Base-by-base conservation (phyloP, 2,329 filamentous ascomycete species). In the Byssoonygena ceratinophila region DNA sequence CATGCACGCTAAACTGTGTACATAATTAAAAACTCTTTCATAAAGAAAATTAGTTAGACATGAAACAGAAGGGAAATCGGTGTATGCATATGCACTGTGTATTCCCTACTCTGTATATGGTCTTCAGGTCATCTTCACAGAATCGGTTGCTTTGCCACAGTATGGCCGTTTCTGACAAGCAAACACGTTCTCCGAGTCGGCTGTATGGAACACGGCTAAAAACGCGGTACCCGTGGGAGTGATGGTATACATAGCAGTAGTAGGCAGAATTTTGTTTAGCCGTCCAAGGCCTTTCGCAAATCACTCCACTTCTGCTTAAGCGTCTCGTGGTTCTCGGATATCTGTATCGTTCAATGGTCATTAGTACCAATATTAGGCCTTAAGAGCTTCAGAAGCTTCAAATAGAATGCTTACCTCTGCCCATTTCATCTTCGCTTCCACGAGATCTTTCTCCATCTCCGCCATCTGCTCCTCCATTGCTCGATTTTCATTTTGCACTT, bases 401-500 rank as follows among this genome's bases (percentile, higher is more conserved):
- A 31, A 16, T 18, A 22, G 14, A 40, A 23, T 48, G 74, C 83
- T 75, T 77, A 95, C 91, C 83, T 96, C 88, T 51, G 92, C 92
- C 73, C 90, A 89, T 63, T 82, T 81, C 86, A 98, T 85, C 78
- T 98, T 98, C 1, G 89, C 92, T 65, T 84, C 81, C 57, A 98
- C 91, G 59, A 98, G 74, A 67, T 89, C 83, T 69, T 90, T 86
- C 74, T 97, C 92, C 74, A 97, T 86, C 60, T 96, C 89, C 4
- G 81, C 78, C 78, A 95, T 79, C 63, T 92, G 87, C 65, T 94
- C 91, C 69, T 96, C 90, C 59, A 98, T 73, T 54, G 77, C 80
- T 55, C 85, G 78, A 64, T 97, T 98, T 72, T 95, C 88, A 61
- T 94, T 89, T 63, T 97, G 90, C 6, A 97, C 90, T 63, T 94